Percentiles rank a stretch among this genome's conserved stretches.
phyloP scores from a whole-genome alignment of 2,329 filamentous ascomycete genomes.

The Aspergillus ruber region DNA sequence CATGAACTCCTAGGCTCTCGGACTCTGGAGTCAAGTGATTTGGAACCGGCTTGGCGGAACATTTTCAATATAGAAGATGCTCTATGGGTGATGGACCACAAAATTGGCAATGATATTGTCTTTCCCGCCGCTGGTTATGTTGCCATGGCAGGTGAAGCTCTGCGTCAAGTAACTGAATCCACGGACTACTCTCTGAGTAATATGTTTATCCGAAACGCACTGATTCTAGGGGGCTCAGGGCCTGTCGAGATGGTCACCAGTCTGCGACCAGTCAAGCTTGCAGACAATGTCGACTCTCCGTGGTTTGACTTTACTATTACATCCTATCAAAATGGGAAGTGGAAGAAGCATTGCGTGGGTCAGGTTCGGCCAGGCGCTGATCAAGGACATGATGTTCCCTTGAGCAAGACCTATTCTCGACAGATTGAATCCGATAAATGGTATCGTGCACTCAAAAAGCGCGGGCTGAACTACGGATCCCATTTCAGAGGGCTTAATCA shows the following conservation, averaged over 20 bases:
- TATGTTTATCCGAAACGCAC: conserved; percentile 7
- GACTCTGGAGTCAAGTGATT: conserved; percentile 15
- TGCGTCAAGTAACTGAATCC: conserved; percentile 8
- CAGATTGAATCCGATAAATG: not conserved
- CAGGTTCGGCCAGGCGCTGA: not conserved
- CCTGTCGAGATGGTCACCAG: not conserved
- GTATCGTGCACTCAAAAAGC: not conserved
- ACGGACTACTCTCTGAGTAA: conserved; percentile 9
- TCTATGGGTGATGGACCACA: conserved; percentile 27
- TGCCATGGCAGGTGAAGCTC: conserved; percentile 18
- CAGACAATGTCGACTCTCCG: not conserved
- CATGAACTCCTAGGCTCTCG: conserved; percentile 25
- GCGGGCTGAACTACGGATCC: not conserved
- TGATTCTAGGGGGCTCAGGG: conserved; percentile 3
- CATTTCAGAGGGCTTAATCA: not conserved
- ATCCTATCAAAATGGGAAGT: not conserved
- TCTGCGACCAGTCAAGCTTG: not conserved
- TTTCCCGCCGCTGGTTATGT: conserved; percentile 22
- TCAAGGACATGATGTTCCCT: not conserved
- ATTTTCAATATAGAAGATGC: conserved; percentile 17
- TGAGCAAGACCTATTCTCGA: not conserved
- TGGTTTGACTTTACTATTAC: not conserved
- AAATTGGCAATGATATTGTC: conserved; percentile 12
- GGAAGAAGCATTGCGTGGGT: not conserved
- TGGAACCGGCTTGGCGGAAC: conserved; percentile 23